Evolutionary conservation across 2,329 filamentous ascomycete species (phyloP), one percentile per base, ranked within the genome.

Genomic region (Penicillium palitans): DNA sequence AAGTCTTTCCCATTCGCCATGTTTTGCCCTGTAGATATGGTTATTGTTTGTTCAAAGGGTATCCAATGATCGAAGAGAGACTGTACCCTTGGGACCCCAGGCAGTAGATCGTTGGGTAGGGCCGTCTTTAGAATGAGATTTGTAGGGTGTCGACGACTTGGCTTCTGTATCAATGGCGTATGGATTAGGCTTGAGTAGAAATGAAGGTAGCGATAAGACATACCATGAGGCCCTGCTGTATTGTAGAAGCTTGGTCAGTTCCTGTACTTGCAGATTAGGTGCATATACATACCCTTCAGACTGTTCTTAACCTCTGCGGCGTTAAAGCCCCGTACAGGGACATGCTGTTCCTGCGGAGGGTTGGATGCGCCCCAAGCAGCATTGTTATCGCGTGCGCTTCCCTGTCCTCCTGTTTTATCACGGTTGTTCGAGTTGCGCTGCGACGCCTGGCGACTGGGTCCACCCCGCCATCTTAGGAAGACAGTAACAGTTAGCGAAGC

Each of bases 1-100:
- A 81, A 81, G 59, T 80, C 79, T 66, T 78, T 80, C 9, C 78
- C 78, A 58, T 75, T 80, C 4, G 73, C 75, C 79, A 80, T 80
- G 2, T 72, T 72, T 58, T 80, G 80, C 37, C 78, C 79, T 81
- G 58, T 24, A 46, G 6, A 9, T 13, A 47, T 48, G 37, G 42
- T 58, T 44, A 53, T 42, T 52, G 31, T 49, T 6, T 44, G n/a
- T 29, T 37, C n/a, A 53, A 53, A 64, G 45, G 35, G 13, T 21
- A 67, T 51, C 65, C 55, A 24, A 25, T 42, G 17, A 39, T 19
- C 45, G 25, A 40, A 27, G 19, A 42, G 52, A 21, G 39, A 52
- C 68, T 74, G 59, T 75, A 80, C 79, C 68, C 63, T 79, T 80
- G 21, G 74, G 68, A 10, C 72, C 77, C 77, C 78, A 80, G 27